Percentiles rank a stretch among this genome's conserved stretches.
Evolutionary conservation across 1,139 yeast species (phyloP).

Genomic region (Kodamaea suecica): DNA sequence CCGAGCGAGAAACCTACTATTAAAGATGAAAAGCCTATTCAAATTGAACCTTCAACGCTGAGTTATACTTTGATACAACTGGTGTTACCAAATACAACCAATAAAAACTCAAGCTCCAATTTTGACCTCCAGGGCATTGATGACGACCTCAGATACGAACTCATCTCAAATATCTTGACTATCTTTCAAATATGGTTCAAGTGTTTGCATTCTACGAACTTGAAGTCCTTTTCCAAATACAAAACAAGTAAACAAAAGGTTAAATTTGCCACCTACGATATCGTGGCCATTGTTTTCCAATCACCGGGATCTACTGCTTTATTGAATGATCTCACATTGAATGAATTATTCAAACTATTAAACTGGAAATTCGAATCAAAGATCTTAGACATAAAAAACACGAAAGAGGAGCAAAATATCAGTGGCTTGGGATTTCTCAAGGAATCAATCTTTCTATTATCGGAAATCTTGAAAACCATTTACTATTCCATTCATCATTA

Average conservation of each 20-base stretch:
- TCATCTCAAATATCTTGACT: constrained; percentile 26
- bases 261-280: constrained; percentile 9
- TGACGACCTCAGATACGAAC: constrained; percentile 25
- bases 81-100: too few species aligned
- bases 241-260: constrained; percentile 6
- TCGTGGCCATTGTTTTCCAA: constrained; percentile 17
- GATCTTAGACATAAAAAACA: constrained; percentile 16
- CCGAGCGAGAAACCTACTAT: too few species aligned
- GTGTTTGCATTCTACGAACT: constrained; percentile 18
- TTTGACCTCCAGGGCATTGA: constrained; percentile 23
- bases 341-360: constrained; percentile 16
- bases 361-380: constrained; percentile 22
- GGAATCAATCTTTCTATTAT: constrained; percentile 26
- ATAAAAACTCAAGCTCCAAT: not conserved
- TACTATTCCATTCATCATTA: constrained; percentile 16
- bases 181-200: constrained; percentile 26
- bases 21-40: too few species aligned
- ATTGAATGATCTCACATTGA: constrained; percentile 17
- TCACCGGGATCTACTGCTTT: constrained; percentile 15
- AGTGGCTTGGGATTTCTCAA: constrained; percentile 23
- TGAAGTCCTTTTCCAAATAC: constrained; percentile 2
- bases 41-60: too few species aligned
- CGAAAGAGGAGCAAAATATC: constrained; percentile 15
- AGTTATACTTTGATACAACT: too few species aligned
- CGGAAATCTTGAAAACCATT: constrained; percentile 24